phyloP scores from a whole-genome alignment of 2,329 filamentous ascomycete species.

The Fusarium sp. region DNA sequence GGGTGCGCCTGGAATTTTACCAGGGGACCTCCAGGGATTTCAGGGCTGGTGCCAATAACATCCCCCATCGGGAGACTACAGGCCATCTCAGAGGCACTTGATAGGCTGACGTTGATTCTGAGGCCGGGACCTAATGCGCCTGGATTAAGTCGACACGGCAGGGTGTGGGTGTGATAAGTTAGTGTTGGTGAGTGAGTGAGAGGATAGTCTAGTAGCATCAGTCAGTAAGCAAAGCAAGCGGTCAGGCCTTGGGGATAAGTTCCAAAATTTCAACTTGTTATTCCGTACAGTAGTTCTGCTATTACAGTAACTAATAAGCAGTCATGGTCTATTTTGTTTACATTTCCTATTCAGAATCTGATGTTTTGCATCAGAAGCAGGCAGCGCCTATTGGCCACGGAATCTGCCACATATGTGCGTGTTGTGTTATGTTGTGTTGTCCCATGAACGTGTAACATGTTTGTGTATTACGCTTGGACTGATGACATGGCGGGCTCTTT shows the following conservation, averaged over 20 bases:
- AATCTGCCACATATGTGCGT: not conserved
- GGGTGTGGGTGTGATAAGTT: conserved; percentile 1
- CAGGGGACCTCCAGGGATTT: conserved; percentile 12
- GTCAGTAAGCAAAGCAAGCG: not conserved
- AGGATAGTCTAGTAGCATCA: not conserved
- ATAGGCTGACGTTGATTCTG: conserved; percentile 33
- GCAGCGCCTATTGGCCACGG: not conserved
- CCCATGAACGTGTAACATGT: conserved; percentile 17
- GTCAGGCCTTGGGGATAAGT: conserved; percentile 5
- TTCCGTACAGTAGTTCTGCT: not conserved
- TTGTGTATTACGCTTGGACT: conserved; percentile 21
- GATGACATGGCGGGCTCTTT: not conserved
- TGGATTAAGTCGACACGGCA: conserved; percentile 24
- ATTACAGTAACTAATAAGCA: not conserved
- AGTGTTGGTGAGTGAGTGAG: not conserved
- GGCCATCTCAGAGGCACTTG: conserved; percentile 17
- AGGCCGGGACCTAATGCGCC: conserved; percentile 41
- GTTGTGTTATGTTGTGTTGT: conserved; percentile 23
- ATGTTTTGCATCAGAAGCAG: not conserved
- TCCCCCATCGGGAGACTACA: conserved; percentile 36
- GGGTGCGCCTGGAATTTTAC: conserved; percentile 15
- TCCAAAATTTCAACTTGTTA: not conserved
- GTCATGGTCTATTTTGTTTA: not conserved
- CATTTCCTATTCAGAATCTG: not conserved
- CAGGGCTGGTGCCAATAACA: conserved; percentile 30